A percentile compares a stretch with the other conserved stretches of the same genome.
These are phyloP conservation scores for Cokeromyces recurvatus DNA, from an alignment of 371 early-diverging fungal genomes.

Conservation along the genomic window DNA sequence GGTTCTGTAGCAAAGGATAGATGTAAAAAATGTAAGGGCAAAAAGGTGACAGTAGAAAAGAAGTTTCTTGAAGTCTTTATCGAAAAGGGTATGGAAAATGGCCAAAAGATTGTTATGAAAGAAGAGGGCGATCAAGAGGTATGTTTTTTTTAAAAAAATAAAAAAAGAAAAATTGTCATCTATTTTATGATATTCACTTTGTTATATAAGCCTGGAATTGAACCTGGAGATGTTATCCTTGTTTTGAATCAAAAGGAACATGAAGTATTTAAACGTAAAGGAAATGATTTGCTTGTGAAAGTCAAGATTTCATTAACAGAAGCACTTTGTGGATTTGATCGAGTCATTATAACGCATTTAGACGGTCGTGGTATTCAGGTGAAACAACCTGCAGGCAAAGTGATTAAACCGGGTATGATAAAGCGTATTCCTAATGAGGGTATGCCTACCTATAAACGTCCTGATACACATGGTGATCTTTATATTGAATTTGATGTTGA, in stretches of 20 bases:
- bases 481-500: slow-evolving; percentile 88
- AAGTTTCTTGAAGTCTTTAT: slow-evolving; percentile 88
- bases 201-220: slow-evolving; percentile 51
- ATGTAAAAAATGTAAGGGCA: slow-evolving; percentile 85
- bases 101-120: slow-evolving; percentile 84
- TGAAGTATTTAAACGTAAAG: slow-evolving; percentile 69
- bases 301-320: slow-evolving; percentile 84
- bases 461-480: slow-evolving; percentile 88
- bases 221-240: slow-evolving; percentile 88
- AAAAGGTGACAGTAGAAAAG: slow-evolving; percentile 76
- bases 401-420: slow-evolving; percentile 84
- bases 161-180: not conserved
- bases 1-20: slow-evolving; percentile 65
- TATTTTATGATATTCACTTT: not conserved
- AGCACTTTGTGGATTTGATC: slow-evolving; percentile 91
- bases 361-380: slow-evolving; percentile 91
- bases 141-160: not conserved
- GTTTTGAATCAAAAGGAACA: slow-evolving; percentile 83
- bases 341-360: slow-evolving; percentile 77
- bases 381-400: slow-evolving; percentile 82
- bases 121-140: slow-evolving; percentile 79
- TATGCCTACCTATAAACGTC: slow-evolving; percentile 90
- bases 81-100: slow-evolving; percentile 89
- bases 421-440: slow-evolving; percentile 89
- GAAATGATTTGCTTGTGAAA: slow-evolving; percentile 70